Conservation (phyloP, 129 eudicot genomes). For the Artemisia tridentata region DNA sequence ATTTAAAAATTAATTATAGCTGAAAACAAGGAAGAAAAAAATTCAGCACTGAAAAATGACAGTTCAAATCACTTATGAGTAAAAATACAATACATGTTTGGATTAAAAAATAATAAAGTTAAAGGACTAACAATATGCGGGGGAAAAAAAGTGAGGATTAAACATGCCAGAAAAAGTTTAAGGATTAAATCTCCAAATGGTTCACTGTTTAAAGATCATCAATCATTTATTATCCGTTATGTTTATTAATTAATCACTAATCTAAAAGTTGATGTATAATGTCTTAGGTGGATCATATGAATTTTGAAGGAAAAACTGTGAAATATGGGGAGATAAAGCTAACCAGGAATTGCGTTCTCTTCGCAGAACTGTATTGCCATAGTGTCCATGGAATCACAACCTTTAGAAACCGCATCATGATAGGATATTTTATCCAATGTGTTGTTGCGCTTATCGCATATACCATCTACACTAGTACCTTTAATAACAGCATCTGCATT, state of each 20-base stretch:
- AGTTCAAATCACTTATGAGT: too few relatives aligned
- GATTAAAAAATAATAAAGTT: too few relatives aligned
- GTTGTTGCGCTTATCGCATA: conserved; percentile 23
- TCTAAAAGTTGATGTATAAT: not conserved
- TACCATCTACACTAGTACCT: conserved; percentile 40
- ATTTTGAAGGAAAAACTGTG: not conserved
- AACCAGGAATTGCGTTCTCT: conserved; percentile 48
- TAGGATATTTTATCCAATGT: conserved; percentile 27
- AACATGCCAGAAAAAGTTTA: not conserved
- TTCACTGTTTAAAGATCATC: not conserved
- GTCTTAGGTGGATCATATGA: not conserved
- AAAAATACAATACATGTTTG: too few relatives aligned
- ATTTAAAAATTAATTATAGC: too few relatives aligned
- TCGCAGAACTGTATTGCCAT: conserved; percentile 48
- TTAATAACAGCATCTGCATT: conserved; percentile 45
- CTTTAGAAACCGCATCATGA: conserved; percentile 36
- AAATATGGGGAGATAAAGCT: conserved; percentile 6
- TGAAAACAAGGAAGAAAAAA: too few relatives aligned
- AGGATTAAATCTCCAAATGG: not conserved
- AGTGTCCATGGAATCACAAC: conserved; percentile 25
- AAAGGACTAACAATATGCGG: too few relatives aligned
- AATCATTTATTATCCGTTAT: not conserved
- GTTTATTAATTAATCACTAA: not conserved
- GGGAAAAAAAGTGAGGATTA: too few relatives aligned
- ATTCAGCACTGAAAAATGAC: too few relatives aligned